A percentile compares a stretch with the other conserved stretches of the same genome.
These are phyloP conservation scores for Corinectria fuckeliana DNA, from an alignment of 2,329 filamentous ascomycete species.

Conservation along the genomic window DNA sequence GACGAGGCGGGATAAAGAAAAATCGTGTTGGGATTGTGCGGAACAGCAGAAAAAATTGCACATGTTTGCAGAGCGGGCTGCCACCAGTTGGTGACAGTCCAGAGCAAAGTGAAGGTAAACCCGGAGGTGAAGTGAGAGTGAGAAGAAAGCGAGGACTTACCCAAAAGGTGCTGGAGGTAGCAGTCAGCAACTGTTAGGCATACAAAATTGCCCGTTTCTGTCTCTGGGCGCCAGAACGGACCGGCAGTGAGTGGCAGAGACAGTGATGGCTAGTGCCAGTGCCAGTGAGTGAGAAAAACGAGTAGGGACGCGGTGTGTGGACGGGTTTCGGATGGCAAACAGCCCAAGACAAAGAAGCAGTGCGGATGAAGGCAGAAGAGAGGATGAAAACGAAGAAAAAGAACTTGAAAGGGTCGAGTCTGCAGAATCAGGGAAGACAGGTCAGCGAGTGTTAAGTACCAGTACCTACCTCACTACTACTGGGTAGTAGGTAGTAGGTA, in stretches of 20 bases:
- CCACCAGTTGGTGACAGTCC: not conserved
- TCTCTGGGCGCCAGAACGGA: conserved; percentile 30
- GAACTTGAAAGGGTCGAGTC: not conserved
- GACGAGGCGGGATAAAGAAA: not conserved
- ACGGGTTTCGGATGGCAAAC: conserved; percentile 1
- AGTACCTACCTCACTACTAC: too few relatives aligned
- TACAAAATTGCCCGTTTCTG: conserved; percentile 41
- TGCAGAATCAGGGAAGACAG: not conserved
- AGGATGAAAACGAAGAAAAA: conserved; percentile 13
- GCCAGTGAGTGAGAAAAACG: conserved; percentile 9
- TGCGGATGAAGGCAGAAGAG: not conserved
- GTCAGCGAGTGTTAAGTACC: not conserved
- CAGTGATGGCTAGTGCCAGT: conserved; percentile 15
- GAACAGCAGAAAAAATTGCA: not conserved
- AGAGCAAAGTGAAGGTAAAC: not conserved
- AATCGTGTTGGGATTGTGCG: too few relatives aligned
- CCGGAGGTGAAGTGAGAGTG: conserved; percentile 1
- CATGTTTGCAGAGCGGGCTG: not conserved
- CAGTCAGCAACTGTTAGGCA: conserved; percentile 48
- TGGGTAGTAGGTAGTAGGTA: too few relatives aligned
- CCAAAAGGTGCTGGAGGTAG: conserved; percentile 37
- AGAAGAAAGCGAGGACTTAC: conserved; percentile 36
- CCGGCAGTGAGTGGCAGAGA: conserved; percentile 19
- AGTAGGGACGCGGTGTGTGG: not conserved
- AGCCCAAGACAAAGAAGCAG: conserved; percentile 1